phyloP scores from a whole-genome alignment of 352 stramenopile genomes.

The Elongisporangium anandrum region DNA sequence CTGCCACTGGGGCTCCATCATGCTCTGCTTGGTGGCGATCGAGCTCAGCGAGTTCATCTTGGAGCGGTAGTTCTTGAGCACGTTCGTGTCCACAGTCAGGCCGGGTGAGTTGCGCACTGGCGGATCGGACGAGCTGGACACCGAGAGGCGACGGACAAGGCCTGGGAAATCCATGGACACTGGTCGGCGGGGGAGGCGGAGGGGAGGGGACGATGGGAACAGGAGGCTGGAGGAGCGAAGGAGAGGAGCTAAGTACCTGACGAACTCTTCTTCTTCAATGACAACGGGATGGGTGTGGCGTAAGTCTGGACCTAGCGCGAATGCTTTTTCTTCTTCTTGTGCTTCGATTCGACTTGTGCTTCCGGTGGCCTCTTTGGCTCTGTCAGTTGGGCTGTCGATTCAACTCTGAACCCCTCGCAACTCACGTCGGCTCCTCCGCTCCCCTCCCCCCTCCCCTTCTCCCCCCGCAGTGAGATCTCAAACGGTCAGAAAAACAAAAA shows the following conservation, averaged over 20 bases:
- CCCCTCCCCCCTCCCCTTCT: not conserved
- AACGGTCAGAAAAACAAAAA: not conserved
- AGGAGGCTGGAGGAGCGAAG: not conserved
- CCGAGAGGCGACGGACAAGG: slow-evolving; percentile 25
- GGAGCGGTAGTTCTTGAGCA: slow-evolving; percentile 20
- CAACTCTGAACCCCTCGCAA: not conserved
- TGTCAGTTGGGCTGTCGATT: not conserved
- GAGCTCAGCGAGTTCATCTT: slow-evolving; percentile 16
- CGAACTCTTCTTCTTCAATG: not conserved
- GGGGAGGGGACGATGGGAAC: not conserved
- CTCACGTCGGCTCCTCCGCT: not conserved
- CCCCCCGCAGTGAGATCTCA: not conserved
- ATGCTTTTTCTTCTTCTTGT: not conserved
- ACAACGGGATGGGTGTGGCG: not conserved
- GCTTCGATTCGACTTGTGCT: not conserved
- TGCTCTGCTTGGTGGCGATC: slow-evolving; percentile 14
- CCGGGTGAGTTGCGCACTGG: slow-evolving; percentile 15
- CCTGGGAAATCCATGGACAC: slow-evolving; percentile 25
- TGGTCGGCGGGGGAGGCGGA: not conserved
- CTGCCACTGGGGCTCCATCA: slow-evolving; percentile 6
- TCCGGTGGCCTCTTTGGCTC: not conserved
- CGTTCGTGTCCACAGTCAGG: slow-evolving; percentile 52
- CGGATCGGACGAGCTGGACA: not conserved
- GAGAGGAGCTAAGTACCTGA: not conserved
- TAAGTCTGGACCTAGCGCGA: too few species aligned